Evolutionary conservation across 108 stramenopile species (phyloP).

Genomic region (Fragilaria crotonensis): DNA sequence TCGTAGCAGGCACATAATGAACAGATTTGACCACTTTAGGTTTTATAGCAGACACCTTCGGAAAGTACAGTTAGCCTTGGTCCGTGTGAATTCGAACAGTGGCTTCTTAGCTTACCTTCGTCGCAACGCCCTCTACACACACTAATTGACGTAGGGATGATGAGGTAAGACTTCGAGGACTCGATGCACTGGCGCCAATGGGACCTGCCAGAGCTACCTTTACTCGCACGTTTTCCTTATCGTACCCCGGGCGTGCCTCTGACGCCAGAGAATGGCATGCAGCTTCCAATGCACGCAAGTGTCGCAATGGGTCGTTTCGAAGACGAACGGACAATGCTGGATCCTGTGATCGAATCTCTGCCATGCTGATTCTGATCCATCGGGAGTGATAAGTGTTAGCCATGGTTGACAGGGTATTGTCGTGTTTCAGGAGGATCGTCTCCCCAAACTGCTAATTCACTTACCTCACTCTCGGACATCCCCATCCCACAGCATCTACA

Average conservation of each 20-base stretch:
- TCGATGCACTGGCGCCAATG: constrained; percentile 45
- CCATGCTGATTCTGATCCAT: constrained; percentile 31
- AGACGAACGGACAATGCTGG: constrained; percentile 41
- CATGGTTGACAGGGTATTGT: no score
- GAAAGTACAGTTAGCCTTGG: background rate
- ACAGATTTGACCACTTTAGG: constrained; percentile 96
- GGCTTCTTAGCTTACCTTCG: constrained; percentile 36
- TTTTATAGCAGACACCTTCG: constrained; percentile 82
- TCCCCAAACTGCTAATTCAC: no score
- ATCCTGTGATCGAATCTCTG: constrained; percentile 63
- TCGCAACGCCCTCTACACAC: constrained; percentile 98
- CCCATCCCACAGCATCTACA: constrained; percentile 31
- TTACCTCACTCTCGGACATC: constrained; percentile 45
- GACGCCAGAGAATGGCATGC: constrained; percentile 67
- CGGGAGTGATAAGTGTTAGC: no score
- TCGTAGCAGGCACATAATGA: constrained; percentile 92
- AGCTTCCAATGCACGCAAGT: constrained; percentile 71
- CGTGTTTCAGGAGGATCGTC: no score
- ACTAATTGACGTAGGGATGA: constrained; percentile 70
- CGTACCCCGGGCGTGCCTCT: constrained; percentile 69
- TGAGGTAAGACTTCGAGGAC: constrained; percentile 66
- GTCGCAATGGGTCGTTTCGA: constrained; percentile 61
- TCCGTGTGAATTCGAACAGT: constrained; percentile 1
- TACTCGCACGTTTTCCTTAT: constrained; percentile 54
- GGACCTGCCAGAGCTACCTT: constrained; percentile 71